These are phyloP conservation scores for Cystobasidium sp. DNA, from an alignment of 1,284 basidiomycete genomes.

Conservation along the genomic window DNA sequence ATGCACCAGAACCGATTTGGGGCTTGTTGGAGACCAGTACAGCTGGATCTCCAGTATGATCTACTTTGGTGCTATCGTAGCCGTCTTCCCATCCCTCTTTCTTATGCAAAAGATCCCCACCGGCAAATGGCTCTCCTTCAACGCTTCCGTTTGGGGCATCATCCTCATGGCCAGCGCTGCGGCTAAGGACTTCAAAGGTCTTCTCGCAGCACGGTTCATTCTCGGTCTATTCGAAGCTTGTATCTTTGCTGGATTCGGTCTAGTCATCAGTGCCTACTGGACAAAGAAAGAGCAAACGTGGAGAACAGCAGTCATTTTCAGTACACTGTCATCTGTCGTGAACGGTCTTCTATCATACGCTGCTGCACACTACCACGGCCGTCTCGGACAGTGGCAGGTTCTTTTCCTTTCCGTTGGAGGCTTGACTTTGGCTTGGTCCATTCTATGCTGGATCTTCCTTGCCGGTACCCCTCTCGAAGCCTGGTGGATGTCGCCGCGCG, in stretches of 20 bases:
- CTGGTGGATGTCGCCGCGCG: slow-evolving; percentile 47
- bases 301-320: slow-evolving; percentile 51
- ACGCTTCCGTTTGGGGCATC: slow-evolving; percentile 52
- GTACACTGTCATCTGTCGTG: slow-evolving; percentile 50
- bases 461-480: slow-evolving; percentile 47
- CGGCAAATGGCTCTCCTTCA: slow-evolving; percentile 45
- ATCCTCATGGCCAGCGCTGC: slow-evolving; percentile 27
- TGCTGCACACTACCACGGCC: neutral
- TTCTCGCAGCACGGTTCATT: slow-evolving; percentile 36
- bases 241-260: slow-evolving; percentile 45
- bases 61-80: slow-evolving; percentile 41
- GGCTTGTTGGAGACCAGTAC: slow-evolving; percentile 40
- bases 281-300: slow-evolving; percentile 49
- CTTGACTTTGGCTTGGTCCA: slow-evolving; percentile 39
- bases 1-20: slow-evolving; percentile 1
- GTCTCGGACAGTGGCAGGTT: slow-evolving; percentile 38
- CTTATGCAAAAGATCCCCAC: slow-evolving; percentile 47
- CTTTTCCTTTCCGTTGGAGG: slow-evolving; percentile 43
- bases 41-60: slow-evolving; percentile 37
- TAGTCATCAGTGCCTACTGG: slow-evolving; percentile 44
- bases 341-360: slow-evolving; percentile 47
- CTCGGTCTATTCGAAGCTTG: slow-evolving; percentile 38
- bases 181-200: slow-evolving; percentile 19
- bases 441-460: slow-evolving; percentile 30
- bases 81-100: slow-evolving; percentile 48